Percentiles rank a stretch among this genome's conserved stretches.
phyloP scores from a whole-genome alignment of 2,329 filamentous ascomycete species.

The Claviceps sp. region DNA sequence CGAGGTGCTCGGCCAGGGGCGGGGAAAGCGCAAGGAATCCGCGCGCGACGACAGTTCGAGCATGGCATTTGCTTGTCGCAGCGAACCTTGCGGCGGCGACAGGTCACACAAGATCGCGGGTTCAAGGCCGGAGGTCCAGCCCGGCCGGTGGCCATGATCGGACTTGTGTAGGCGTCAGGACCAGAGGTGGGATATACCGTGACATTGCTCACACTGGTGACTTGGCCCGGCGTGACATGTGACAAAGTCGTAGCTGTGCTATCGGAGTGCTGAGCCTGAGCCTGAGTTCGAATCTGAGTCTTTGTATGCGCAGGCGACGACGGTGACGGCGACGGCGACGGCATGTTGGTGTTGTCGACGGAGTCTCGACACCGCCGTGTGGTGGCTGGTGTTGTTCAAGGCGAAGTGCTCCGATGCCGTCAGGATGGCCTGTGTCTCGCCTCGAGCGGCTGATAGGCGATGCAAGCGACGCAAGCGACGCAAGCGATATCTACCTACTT shows the following conservation, averaged over 20 bases:
- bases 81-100: constrained; percentile 51
- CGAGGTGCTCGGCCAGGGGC: constrained; percentile 60
- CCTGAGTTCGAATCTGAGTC: not conserved
- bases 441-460: not conserved
- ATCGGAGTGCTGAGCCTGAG: constrained; percentile 8
- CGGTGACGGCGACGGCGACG: constrained; percentile 11
- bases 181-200: constrained; percentile 28
- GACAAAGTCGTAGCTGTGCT: constrained; percentile 6
- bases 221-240: constrained; percentile 8
- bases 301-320: constrained; percentile 8
- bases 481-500: not conserved
- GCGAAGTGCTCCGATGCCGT: not conserved
- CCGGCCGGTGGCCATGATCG: constrained; percentile 21
- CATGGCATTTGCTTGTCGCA: constrained; percentile 70
- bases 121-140: constrained; percentile 25
- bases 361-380: constrained; percentile 11
- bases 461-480: not conserved
- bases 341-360: constrained; percentile 10
- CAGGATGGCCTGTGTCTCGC: not conserved
- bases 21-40: constrained; percentile 61
- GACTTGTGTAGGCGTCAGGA: constrained; percentile 23
- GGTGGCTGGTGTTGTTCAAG: not conserved
- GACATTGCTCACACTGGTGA: constrained; percentile 12
- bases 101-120: constrained; percentile 36
- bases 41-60: constrained; percentile 57